phyloP scores from a whole-genome alignment of 805 yeast species.

The Wickerhamomyces chambardii region DNA sequence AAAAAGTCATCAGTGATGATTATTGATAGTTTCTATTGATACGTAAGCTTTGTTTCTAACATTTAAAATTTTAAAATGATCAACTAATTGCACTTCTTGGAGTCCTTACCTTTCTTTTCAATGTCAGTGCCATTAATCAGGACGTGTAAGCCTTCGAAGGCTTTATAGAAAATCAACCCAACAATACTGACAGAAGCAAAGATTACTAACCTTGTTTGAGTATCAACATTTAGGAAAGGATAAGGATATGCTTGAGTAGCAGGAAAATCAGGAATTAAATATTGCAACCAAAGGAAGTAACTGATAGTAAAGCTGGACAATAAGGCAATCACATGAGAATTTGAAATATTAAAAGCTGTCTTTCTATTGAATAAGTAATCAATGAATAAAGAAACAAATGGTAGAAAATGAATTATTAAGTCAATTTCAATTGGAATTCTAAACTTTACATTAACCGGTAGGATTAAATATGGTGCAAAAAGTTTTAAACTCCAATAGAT shows the following conservation, averaged over 20 bases:
- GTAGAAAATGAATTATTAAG: constrained; percentile 50
- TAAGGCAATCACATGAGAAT: constrained; percentile 29
- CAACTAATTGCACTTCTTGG: too few species aligned
- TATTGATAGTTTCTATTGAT: too few species aligned
- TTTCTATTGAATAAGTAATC: constrained; percentile 51
- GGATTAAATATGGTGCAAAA: constrained; percentile 15
- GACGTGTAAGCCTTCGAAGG: constrained; percentile 20
- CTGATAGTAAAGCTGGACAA: constrained; percentile 29
- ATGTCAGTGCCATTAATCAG: not conserved
- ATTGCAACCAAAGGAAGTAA: constrained; percentile 47
- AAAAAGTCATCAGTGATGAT: too few species aligned
- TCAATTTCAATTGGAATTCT: constrained; percentile 43
- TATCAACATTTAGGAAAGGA: constrained; percentile 52
- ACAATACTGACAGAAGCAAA: constrained; percentile 34
- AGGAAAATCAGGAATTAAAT: constrained; percentile 29
- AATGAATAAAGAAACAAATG: constrained; percentile 37
- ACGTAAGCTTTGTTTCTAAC: too few species aligned
- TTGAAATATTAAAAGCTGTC: constrained; percentile 26
- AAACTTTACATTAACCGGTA: constrained; percentile 12
- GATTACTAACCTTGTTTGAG: constrained; percentile 32
- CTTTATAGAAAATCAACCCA: constrained; percentile 23
- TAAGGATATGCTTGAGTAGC: constrained; percentile 53
- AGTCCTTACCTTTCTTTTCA: too few species aligned
- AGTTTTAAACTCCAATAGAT: constrained; percentile 66
- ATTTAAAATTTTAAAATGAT: too few species aligned